Conservation (phyloP, 768 basidiomycete species). For the Dentipellis fragilis region DNA sequence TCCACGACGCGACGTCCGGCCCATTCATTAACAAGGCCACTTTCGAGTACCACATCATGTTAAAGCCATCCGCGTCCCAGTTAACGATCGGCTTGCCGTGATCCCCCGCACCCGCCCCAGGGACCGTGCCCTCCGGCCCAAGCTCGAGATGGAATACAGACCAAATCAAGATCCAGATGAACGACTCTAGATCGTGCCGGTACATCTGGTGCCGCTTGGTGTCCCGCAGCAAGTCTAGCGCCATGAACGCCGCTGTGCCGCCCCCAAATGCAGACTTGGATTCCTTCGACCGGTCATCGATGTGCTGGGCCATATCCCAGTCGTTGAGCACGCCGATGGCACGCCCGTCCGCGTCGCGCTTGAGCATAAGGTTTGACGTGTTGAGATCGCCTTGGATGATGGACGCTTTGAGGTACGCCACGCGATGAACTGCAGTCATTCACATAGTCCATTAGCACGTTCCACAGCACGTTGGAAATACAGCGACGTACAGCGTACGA, state of each 20-base stretch:
- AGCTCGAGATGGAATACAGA: background rate
- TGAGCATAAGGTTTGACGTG: background rate
- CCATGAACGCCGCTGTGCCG: background rate
- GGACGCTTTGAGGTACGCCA: background rate
- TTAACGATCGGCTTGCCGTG: no score
- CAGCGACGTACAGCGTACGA: background rate
- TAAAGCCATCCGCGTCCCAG: no score
- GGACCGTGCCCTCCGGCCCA: background rate
- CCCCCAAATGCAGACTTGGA: background rate
- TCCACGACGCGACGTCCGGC: no score
- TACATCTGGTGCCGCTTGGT: background rate
- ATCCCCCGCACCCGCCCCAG: no score
- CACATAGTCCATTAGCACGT: background rate
- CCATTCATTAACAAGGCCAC: no score
- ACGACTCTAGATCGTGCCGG: slow-evolving; percentile 2
- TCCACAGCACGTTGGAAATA: background rate
- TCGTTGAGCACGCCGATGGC: background rate
- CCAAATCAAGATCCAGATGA: background rate
- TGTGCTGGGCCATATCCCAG: background rate
- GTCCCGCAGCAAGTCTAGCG: background rate
- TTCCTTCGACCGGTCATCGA: background rate
- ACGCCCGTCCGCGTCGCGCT: background rate
- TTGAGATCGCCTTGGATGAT: background rate
- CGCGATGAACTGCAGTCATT: background rate
- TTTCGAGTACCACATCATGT: no score